phyloP scores from a whole-genome alignment of 1,284 basidiomycete genomes.

The Fereydounia khargensis region DNA sequence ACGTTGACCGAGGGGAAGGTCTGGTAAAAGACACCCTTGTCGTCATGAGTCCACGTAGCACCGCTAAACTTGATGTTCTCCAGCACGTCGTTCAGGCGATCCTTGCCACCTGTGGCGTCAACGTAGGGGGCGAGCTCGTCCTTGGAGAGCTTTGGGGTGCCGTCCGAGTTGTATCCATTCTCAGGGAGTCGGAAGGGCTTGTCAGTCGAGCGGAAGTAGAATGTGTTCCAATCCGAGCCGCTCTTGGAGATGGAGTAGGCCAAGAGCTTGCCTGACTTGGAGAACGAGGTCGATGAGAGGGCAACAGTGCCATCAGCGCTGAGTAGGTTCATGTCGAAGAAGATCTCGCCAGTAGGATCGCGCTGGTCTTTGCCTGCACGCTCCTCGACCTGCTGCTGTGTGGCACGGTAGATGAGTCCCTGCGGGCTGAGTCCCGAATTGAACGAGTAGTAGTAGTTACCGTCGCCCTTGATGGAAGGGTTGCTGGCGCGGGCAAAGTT shows the following conservation, averaged over 20 bases:
- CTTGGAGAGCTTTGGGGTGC: constrained; percentile 26
- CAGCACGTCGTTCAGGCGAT: constrained; percentile 42
- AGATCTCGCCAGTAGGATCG: constrained; percentile 45
- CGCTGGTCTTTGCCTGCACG: constrained; percentile 22
- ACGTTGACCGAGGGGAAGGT: constrained; percentile 39
- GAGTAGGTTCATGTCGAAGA: constrained; percentile 52
- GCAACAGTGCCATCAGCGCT: constrained; percentile 51
- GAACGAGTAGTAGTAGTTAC: constrained; percentile 51
- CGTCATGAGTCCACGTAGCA: constrained; percentile 48
- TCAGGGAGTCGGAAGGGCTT: constrained; percentile 39
- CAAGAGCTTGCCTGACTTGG: constrained; percentile 46
- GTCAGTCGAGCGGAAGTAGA: constrained; percentile 46
- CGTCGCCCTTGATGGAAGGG: constrained; percentile 48
- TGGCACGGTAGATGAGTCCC: constrained; percentile 44
- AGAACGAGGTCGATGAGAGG: constrained; percentile 43
- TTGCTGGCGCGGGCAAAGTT: constrained; percentile 50
- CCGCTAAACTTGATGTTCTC: constrained; percentile 50
- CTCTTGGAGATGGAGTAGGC: constrained; percentile 52
- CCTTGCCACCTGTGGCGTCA: constrained; percentile 36
- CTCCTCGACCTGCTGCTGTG: constrained; percentile 24
- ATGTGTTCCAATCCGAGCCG: constrained; percentile 52
- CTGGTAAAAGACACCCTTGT: constrained; percentile 54
- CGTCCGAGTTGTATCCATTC: constrained; percentile 23
- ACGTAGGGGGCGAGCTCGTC: constrained; percentile 20
- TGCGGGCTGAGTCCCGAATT: constrained; percentile 54